Evolutionary conservation across 768 basidiomycete genomes (phyloP).

Genomic region (Candolleomyces aberdarensis): DNA sequence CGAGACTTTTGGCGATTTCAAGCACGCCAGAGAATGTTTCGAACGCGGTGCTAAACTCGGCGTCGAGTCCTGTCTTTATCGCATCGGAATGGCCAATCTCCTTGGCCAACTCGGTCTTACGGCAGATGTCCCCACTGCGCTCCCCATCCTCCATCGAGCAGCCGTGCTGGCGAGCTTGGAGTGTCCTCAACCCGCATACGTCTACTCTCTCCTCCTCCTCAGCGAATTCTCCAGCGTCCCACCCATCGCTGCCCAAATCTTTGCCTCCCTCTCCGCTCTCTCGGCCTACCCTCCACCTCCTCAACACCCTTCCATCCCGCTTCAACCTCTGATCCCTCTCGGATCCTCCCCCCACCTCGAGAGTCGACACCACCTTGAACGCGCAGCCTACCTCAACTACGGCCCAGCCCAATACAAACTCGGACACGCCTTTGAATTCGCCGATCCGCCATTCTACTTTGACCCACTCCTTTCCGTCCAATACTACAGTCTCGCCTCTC

Average conservation of each 20-base stretch:
- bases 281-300: constrained; percentile 57
- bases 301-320: constrained; percentile 43
- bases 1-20: constrained; percentile 76
- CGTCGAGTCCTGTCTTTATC: constrained; percentile 81
- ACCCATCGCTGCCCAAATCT: constrained; percentile 43
- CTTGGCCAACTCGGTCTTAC: constrained; percentile 79
- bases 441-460: constrained; percentile 78
- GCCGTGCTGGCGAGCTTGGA: constrained; percentile 71
- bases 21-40: constrained; percentile 81
- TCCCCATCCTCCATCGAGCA: constrained; percentile 74
- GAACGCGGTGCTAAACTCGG: constrained; percentile 73
- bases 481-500: constrained; percentile 80
- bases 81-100: constrained; percentile 90
- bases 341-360: constrained; percentile 50
- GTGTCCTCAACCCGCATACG: constrained; percentile 86
- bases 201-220: constrained; percentile 83
- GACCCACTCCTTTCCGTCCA: constrained; percentile 89
- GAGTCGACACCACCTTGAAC: constrained; percentile 75
- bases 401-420: constrained; percentile 90
- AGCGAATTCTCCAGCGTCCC: constrained; percentile 74
- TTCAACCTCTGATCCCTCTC: constrained; percentile 40
- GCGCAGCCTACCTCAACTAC: constrained; percentile 82
- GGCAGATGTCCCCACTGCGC: constrained; percentile 49
- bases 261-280: constrained; percentile 53
- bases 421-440: constrained; percentile 91